phyloP scores from a whole-genome alignment of 1,139 yeast species.

The Suhomyces bokatorum region DNA sequence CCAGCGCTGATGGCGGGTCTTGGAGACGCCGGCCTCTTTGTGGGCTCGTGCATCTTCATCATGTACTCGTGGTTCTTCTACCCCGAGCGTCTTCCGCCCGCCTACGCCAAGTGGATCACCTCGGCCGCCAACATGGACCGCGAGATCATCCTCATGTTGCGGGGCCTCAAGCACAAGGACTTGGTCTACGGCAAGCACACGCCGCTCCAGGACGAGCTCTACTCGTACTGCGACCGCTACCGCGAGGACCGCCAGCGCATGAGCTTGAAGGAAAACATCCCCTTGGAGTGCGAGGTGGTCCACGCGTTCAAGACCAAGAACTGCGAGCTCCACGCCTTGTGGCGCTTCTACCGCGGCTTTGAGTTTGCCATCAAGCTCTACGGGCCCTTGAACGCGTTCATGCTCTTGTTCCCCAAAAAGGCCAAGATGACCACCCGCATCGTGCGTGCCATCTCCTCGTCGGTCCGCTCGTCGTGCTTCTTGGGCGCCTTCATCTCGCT shows the following conservation, averaged over 20 bases:
- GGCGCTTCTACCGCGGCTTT: slow-evolving; percentile 40
- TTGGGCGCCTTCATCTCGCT: slow-evolving; percentile 35
- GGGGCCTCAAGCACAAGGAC: slow-evolving; percentile 24
- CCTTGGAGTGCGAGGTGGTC: slow-evolving; percentile 33
- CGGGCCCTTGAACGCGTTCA: slow-evolving; percentile 33
- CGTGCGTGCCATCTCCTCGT: slow-evolving; percentile 24
- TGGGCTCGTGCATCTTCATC: slow-evolving; percentile 30
- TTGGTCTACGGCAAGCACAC: slow-evolving; percentile 29
- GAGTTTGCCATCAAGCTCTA: slow-evolving; percentile 35
- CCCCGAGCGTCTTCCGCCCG: slow-evolving; percentile 36
- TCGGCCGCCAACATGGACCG: slow-evolving; percentile 44
- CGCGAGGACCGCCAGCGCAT: slow-evolving; percentile 29
- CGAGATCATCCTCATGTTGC: slow-evolving; percentile 28
- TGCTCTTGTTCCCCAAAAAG: slow-evolving; percentile 32
- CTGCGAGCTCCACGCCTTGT: slow-evolving; percentile 41
- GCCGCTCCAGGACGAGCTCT: slow-evolving; percentile 22
- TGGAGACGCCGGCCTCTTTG: slow-evolving; percentile 35
- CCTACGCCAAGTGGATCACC: slow-evolving; percentile 42
- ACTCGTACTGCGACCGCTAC: slow-evolving; percentile 28
- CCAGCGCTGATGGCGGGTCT: slow-evolving; percentile 16
- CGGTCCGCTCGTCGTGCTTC: slow-evolving; percentile 35
- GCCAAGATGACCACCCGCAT: slow-evolving; percentile 21
- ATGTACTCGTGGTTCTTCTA: slow-evolving; percentile 40
- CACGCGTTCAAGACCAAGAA: slow-evolving; percentile 36
- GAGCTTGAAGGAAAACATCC: slow-evolving; percentile 21